These are phyloP conservation scores for Globisporangium recalcitrans DNA, from an alignment of 352 stramenopile species.

Conservation along the genomic window DNA sequence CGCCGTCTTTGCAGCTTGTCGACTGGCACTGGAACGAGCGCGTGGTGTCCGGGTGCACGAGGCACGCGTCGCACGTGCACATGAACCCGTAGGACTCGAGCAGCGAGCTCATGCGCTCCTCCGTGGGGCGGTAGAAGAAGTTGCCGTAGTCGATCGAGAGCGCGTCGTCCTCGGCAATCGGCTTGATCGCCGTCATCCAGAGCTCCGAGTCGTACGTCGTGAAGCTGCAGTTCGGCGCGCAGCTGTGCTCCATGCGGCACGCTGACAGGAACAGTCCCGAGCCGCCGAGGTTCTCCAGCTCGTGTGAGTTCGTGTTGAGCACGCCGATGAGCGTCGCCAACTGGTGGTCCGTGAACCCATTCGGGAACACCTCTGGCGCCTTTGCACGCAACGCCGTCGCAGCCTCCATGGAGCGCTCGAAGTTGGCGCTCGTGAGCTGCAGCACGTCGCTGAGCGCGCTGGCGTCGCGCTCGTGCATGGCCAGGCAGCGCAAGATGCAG, in stretches of 20 bases:
- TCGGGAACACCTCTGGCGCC: constrained; percentile 47
- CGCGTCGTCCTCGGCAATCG: constrained; percentile 49
- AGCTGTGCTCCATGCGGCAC: constrained; percentile 74
- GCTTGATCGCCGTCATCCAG: constrained; percentile 76
- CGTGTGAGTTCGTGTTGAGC: constrained; percentile 72
- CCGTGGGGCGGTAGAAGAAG: constrained; percentile 68
- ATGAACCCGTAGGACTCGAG: constrained; percentile 61
- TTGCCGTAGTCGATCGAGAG: constrained; percentile 79
- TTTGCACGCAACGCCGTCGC: constrained; percentile 38
- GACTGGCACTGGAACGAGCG: constrained; percentile 49
- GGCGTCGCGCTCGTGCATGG: constrained; percentile 45
- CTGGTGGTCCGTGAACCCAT: constrained; percentile 46
- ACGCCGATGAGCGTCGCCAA: constrained; percentile 64
- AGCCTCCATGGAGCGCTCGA: constrained; percentile 34
- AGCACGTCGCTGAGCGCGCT: constrained; percentile 44
- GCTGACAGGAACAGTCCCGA: constrained; percentile 69
- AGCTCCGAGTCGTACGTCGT: constrained; percentile 60
- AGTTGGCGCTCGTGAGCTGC: constrained; percentile 37
- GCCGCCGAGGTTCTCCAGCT: constrained; percentile 65
- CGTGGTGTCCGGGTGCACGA: constrained; percentile 41
- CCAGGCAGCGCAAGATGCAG: constrained; percentile 65
- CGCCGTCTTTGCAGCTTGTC: constrained; percentile 25
- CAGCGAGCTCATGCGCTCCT: constrained; percentile 50
- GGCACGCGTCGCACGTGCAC: constrained; percentile 56
- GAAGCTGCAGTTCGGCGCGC: constrained; percentile 67